Conservation (phyloP, 2,329 filamentous ascomycete genomes). For the Stemphylium beticola region DNA sequence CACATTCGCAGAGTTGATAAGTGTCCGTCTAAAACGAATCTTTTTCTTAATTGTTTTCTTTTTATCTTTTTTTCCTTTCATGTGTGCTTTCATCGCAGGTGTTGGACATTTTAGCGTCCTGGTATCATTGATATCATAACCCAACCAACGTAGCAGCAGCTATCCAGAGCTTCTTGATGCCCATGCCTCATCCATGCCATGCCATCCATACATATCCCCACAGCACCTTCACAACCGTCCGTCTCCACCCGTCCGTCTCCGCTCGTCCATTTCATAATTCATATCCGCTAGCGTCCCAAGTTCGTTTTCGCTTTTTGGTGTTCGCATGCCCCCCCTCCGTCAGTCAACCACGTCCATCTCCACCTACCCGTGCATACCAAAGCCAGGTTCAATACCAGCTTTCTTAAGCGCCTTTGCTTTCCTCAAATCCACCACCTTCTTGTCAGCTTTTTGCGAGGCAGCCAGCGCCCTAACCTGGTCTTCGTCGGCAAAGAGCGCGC, state of each 20-base stretch:
- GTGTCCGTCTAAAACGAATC: too few relatives aligned
- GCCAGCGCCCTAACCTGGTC: conserved; percentile 75
- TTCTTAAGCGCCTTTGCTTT: conserved; percentile 69
- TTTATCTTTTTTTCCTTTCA: not conserved
- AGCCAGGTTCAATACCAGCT: conserved; percentile 64
- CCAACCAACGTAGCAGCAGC: conserved; percentile 6
- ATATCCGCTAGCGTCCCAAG: not conserved
- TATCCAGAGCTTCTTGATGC: conserved; percentile 3
- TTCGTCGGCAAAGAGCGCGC: conserved; percentile 70
- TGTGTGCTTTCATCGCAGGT: conserved; percentile 9
- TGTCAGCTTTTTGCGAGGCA: conserved; percentile 74
- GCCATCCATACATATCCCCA: not conserved
- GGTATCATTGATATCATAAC: conserved; percentile 21
- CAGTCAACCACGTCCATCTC: too few relatives aligned
- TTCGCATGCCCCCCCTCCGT: too few relatives aligned
- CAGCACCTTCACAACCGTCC: too few relatives aligned
- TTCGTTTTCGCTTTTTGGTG: not conserved
- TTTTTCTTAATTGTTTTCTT: too few relatives aligned
- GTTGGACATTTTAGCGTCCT: conserved; percentile 19
- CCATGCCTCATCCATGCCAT: conserved; percentile 1
- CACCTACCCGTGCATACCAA: conserved; percentile 73
- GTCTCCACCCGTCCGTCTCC: too few relatives aligned
- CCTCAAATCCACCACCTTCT: conserved; percentile 59
- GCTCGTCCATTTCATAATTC: conserved; percentile 7
- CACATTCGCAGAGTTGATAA: too few relatives aligned